Base-by-base conservation (phyloP, 345 rosid genomes). In the Citrus unshiu region DNA sequence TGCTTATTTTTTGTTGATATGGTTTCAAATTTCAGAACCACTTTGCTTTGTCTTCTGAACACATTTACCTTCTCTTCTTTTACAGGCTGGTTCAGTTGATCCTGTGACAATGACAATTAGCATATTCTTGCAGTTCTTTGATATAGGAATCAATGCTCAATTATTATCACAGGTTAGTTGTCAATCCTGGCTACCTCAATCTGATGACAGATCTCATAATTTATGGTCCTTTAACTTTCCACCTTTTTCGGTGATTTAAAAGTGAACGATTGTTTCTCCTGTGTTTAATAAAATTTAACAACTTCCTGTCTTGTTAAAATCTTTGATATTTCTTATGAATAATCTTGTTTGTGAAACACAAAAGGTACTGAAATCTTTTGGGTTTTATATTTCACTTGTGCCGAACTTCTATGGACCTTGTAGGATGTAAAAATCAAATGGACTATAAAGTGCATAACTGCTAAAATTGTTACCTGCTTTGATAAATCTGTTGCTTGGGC, bases 21-120 rank as follows among this genome's bases (percentile, higher is more conserved):
- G 19, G n/a, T 40, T 77, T 58, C 57, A 59, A 54, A 75, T 68
- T 65, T 58, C 43, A 59, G n/a, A 70, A 32, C 29, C 30, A 14
- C 40, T 77, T 49, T 66, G 19, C 59, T 22, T 12, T 63, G 14
- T 66, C 10, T 60, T 71, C 70, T 51, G 76, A 65, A 5, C 71
- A 29, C 29, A 13, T 68, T 60, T 37, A 72, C 61, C 63, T 70
- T 83, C 68, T 82, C 60, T 84, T 85, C 77, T 85, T 82, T 80
- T 5, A 51, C 97, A 95, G 98, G 94, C 97, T 70, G 98, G 98
- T 64, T 92, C 97, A 8, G 94, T 93, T 75, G 99, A 95, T 83
- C 98, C 97, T 80, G 98, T 93, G 77, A 95, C 98, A 35, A 91
- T 72, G 92, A 91, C 93, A 68, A 90, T 91, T 79, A 95, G 92